Percentiles rank a stretch among this genome's conserved stretches.
phyloP scores from a whole-genome alignment of 176 grass and related monocot genomes.

The Lolium multiflorum region DNA sequence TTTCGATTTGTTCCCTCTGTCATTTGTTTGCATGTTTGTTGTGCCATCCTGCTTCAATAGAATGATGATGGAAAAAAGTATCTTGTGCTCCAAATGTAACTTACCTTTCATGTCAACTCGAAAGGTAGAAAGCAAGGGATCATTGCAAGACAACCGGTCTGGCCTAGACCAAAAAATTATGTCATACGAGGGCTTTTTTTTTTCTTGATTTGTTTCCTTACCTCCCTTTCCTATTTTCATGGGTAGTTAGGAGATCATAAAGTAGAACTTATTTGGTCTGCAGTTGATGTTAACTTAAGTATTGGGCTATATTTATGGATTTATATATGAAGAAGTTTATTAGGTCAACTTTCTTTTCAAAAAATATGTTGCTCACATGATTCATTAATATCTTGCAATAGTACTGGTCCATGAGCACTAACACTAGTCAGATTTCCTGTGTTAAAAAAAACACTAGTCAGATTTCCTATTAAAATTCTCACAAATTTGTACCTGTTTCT shows the following conservation, averaged over 20 bases:
- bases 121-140: background rate
- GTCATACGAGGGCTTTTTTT: background rate
- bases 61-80: background rate
- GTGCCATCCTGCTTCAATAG: background rate
- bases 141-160: conserved; percentile 3
- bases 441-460: background rate
- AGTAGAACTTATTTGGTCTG: background rate
- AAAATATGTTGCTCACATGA: background rate
- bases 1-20: background rate
- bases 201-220: background rate
- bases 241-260: background rate
- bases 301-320: background rate
- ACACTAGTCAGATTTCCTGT: too few relatives aligned
- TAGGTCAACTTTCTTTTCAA: background rate
- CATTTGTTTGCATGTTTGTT: background rate
- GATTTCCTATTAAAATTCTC: background rate
- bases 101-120: background rate
- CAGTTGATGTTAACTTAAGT: background rate
- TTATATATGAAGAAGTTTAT: background rate
- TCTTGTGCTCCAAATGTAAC: background rate
- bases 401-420: background rate
- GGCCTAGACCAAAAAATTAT: background rate
- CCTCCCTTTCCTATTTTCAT: background rate
- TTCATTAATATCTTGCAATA: background rate
- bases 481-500: background rate